phyloP scores from a whole-genome alignment of 257 asterid genomes.

The Lycium barbarum region DNA sequence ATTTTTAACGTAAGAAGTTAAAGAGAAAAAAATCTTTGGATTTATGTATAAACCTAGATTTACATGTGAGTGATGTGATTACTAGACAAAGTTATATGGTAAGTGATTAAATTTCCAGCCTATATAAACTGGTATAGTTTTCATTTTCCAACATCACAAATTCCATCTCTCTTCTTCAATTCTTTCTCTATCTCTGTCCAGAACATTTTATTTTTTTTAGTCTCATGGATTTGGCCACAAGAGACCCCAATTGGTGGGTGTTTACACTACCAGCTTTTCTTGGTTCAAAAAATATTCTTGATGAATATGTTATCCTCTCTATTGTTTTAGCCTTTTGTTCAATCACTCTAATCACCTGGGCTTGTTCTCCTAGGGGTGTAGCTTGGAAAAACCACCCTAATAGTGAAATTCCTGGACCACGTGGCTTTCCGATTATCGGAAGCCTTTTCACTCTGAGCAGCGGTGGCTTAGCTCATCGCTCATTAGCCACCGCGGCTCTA shows the following conservation, averaged over 20 bases:
- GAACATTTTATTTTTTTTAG: not conserved
- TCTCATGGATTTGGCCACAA: not conserved
- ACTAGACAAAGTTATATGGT: too few species aligned
- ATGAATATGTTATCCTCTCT: slow-evolving; percentile 5
- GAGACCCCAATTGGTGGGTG: slow-evolving; percentile 48
- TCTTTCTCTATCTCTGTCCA: not conserved
- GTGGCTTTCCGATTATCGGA: slow-evolving; percentile 63
- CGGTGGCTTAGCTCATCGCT: slow-evolving; percentile 64
- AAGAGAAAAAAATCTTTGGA: too few species aligned
- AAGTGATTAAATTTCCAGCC: not conserved
- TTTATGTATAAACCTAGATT: too few species aligned
- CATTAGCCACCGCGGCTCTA: slow-evolving; percentile 55
- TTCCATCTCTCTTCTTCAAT: not conserved
- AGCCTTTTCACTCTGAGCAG: slow-evolving; percentile 59
- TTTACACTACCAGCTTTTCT: slow-evolving; percentile 51
- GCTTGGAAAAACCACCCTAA: slow-evolving; percentile 59
- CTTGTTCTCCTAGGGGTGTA: slow-evolving; percentile 50
- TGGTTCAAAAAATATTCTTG: slow-evolving; percentile 37
- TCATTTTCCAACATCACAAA: not conserved
- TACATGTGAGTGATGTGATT: too few species aligned
- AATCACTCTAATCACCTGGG: slow-evolving; percentile 55
- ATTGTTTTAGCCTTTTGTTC: slow-evolving; percentile 1
- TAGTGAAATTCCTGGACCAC: slow-evolving; percentile 53
- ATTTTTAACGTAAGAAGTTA: too few species aligned
- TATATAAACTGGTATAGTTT: not conserved